A percentile compares a stretch with the other conserved stretches of the same genome.
Evolutionary conservation across 2,329 filamentous ascomycete species (phyloP).

Genomic region (Aureobasidium leucospermi): DNA sequence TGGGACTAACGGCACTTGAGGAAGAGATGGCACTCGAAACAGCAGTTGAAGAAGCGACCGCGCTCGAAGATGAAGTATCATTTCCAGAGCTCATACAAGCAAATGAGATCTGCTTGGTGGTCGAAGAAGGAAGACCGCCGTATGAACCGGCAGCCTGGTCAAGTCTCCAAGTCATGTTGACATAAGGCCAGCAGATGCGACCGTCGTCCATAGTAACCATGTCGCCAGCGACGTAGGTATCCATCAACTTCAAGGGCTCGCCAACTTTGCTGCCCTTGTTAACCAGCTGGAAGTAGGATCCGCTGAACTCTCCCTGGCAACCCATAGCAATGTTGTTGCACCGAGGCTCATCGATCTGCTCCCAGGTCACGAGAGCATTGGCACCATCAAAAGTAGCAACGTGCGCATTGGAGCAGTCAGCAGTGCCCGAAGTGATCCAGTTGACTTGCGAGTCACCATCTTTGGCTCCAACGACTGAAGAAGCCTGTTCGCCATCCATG

Average conservation of each 20-base stretch:
- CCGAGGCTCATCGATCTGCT: constrained; percentile 50
- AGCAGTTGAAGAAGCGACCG: neutral
- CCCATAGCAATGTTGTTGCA: constrained; percentile 54
- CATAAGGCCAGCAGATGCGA: constrained; percentile 56
- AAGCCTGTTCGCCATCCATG: constrained; percentile 46
- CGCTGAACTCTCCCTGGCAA: constrained; percentile 51
- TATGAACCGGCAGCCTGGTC: constrained; percentile 26
- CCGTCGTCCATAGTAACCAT: constrained; percentile 54
- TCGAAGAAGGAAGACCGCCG: constrained; percentile 17
- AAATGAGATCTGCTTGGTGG: constrained; percentile 44
- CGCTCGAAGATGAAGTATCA: neutral
- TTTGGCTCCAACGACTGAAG: constrained; percentile 44
- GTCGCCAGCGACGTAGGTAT: constrained; percentile 55
- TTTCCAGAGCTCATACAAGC: constrained; percentile 37
- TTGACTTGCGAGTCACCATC: constrained; percentile 53
- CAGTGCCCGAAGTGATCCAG: constrained; percentile 49
- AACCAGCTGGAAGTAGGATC: constrained; percentile 54
- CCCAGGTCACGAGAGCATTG: constrained; percentile 53
- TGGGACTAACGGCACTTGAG: neutral
- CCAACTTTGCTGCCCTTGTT: constrained; percentile 47
- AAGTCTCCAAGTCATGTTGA: constrained; percentile 48
- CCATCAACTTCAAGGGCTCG: constrained; percentile 40
- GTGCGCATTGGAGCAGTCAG: constrained; percentile 53
- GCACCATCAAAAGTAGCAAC: constrained; percentile 47
- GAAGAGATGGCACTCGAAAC: neutral